These are phyloP conservation scores for Rutstroemia sp. DNA, from an alignment of 2,329 filamentous ascomycete species.

Conservation along the genomic window DNA sequence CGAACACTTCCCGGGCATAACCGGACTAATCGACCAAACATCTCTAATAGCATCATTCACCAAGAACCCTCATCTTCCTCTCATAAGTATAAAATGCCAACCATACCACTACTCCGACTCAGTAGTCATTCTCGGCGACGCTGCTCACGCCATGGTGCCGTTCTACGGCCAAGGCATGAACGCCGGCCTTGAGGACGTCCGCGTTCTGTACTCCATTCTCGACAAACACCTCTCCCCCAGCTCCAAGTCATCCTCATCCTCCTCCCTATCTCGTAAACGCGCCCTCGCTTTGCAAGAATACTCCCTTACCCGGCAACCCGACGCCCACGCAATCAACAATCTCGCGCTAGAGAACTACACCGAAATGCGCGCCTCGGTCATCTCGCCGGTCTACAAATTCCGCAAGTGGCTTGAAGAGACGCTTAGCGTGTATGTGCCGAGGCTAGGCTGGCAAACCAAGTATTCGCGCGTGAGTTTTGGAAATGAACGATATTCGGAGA, in stretches of 20 bases:
- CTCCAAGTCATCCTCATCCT: slow-evolving; percentile 40
- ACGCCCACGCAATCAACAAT: slow-evolving; percentile 87
- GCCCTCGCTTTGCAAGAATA: slow-evolving; percentile 71
- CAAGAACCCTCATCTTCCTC: slow-evolving; percentile 78
- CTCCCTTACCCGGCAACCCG: slow-evolving; percentile 62
- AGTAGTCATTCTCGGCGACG: slow-evolving; percentile 83
- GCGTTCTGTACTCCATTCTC: slow-evolving; percentile 74
- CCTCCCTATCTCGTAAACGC: slow-evolving; percentile 30
- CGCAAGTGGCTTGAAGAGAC: slow-evolving; percentile 84
- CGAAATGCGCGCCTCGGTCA: slow-evolving; percentile 86
- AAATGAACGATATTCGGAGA: slow-evolving; percentile 83
- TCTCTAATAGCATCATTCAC: slow-evolving; percentile 69
- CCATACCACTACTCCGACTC: slow-evolving; percentile 76
- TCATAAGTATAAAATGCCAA: slow-evolving; percentile 88
- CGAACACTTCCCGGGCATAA: slow-evolving; percentile 78
- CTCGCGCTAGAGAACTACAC: slow-evolving; percentile 85
- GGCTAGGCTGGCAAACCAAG: slow-evolving; percentile 82
- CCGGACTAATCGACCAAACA: slow-evolving; percentile 56
- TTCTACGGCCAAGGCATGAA: slow-evolving; percentile 99
- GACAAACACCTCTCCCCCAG: slow-evolving; percentile 48
- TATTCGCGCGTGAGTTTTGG: slow-evolving; percentile 91
- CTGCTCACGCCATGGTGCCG: slow-evolving; percentile 94
- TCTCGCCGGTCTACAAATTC: slow-evolving; percentile 66
- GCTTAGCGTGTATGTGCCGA: slow-evolving; percentile 67
- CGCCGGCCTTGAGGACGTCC: slow-evolving; percentile 88